Base-by-base conservation (phyloP, 1,139 yeast species). In the Blastobotrys niveus region DNA sequence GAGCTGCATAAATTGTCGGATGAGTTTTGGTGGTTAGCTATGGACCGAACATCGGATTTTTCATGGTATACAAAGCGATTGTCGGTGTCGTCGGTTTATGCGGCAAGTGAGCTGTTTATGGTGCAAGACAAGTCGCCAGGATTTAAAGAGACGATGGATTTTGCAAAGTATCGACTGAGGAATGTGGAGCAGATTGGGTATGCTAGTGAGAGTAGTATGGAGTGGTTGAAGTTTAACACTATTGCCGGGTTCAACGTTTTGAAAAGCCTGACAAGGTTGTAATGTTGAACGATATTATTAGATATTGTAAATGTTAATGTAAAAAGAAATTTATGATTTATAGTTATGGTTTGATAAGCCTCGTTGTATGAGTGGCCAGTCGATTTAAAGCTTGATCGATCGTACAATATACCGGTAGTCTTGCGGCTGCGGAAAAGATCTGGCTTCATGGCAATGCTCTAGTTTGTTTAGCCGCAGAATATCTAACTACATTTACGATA, bases 41-140 rank as follows among this genome's bases (percentile, higher is more conserved):
- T 89, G 3, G 96, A 89, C 60, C 66, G 71, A 44, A 78, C 93
- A n/a, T 77, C 82, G 49, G 96, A 87, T 62, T 81, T 85, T 62
- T 82, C 86, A 2, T 91, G 98, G 98, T 91, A 91, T 62, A 70
- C 94, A n/a, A 85, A 88, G 60, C 71, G 97, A 53, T 68, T 81
- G 22, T 74, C 85, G 5, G 62, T 89, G 24, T 74, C 87, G 17
- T 71, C 83, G 0, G 74, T 84, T 3, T 87, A 84, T 60, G 83
- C 84, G 1, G 73, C 82, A 29, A 59, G 67, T 1, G 96, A 91
- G 61, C 67, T 87, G 51, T 86, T 76, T 67, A 85, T 83, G 94
- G 68, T 86, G 38, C 82, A 76, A 54, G 96, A 89, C 62, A 68
- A 70, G n/a, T 79, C 89, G 22, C 59, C 61, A 2, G 74, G 67